Conservation (phyloP, 2,329 filamentous ascomycete genomes). For the Podosphaera fusca region DNA sequence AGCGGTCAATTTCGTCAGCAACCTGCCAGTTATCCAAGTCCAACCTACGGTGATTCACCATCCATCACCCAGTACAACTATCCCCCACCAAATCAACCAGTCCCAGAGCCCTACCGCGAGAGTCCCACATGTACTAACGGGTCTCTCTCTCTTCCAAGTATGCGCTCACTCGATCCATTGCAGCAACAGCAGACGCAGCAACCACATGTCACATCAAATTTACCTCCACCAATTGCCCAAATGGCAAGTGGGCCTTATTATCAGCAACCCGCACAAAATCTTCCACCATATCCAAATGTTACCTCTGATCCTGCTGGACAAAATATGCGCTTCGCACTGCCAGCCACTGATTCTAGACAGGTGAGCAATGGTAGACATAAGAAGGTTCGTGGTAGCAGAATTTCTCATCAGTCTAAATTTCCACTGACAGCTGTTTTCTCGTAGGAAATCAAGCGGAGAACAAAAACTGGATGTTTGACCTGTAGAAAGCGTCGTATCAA, state of each 20-base stretch:
- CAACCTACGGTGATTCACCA: slow-evolving; percentile 26
- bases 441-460: slow-evolving; percentile 51
- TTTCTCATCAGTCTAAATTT: slow-evolving; percentile 5
- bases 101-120: slow-evolving; percentile 21
- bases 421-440: slow-evolving; percentile 10
- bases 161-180: slow-evolving; percentile 24
- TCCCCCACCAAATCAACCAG: slow-evolving; percentile 17
- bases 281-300: slow-evolving; percentile 23
- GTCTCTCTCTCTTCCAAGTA: slow-evolving; percentile 25
- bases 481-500: slow-evolving; percentile 48
- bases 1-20: slow-evolving; percentile 9
- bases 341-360: slow-evolving; percentile 27
- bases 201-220: slow-evolving; percentile 26
- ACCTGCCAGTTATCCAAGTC: slow-evolving; percentile 20
- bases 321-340: slow-evolving; percentile 30
- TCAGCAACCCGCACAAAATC: slow-evolving; percentile 16
- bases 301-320: slow-evolving; percentile 22
- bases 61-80: slow-evolving; percentile 22
- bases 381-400: slow-evolving; percentile 14
- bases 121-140: slow-evolving; percentile 21
- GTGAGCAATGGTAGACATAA: slow-evolving; percentile 40
- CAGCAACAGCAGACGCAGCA: slow-evolving; percentile 15
- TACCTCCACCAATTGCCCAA: slow-evolving; percentile 27
- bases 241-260: slow-evolving; percentile 26
- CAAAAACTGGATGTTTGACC: slow-evolving; percentile 48